Evolutionary conservation across 1,139 yeast genomes (phyloP).

Genomic region (Arxiozyma bovina): DNA sequence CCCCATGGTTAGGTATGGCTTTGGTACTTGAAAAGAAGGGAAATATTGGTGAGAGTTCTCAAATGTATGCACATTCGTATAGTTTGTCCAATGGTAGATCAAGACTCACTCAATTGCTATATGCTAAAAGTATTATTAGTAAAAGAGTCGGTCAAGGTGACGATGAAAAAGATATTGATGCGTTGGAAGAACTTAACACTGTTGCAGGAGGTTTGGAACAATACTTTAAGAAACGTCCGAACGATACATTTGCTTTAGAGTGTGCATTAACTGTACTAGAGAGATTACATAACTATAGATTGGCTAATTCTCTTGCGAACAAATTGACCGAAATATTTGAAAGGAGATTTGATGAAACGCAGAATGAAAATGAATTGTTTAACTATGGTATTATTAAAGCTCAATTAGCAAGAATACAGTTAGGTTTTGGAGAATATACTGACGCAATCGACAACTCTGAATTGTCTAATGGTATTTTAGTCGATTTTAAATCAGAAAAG

Average conservation of each 20-base stretch:
- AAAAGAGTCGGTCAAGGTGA: slow-evolving; percentile 36
- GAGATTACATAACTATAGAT: slow-evolving; percentile 53
- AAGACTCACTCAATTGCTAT: slow-evolving; percentile 63
- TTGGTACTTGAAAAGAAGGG: slow-evolving; percentile 55
- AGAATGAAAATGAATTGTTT: slow-evolving; percentile 39
- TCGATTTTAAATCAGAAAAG: slow-evolving; percentile 31
- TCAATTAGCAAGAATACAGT: slow-evolving; percentile 58
- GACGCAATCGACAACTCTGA: slow-evolving; percentile 56
- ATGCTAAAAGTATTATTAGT: slow-evolving; percentile 48
- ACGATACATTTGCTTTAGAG: slow-evolving; percentile 53
- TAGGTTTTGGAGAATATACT: slow-evolving; percentile 51
- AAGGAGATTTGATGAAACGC: slow-evolving; percentile 47
- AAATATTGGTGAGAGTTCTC: slow-evolving; percentile 41
- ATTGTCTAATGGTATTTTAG: slow-evolving; percentile 45
- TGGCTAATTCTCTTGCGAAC: slow-evolving; percentile 43
- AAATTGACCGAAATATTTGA: slow-evolving; percentile 47
- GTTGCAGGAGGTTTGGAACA: slow-evolving; percentile 68
- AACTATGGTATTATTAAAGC: slow-evolving; percentile 54
- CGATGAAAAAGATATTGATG: slow-evolving; percentile 46
- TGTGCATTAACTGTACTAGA: slow-evolving; percentile 57
- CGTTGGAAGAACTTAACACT: slow-evolving; percentile 56
- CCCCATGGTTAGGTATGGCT: slow-evolving; percentile 89
- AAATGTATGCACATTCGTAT: slow-evolving; percentile 67
- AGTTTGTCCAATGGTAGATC: slow-evolving; percentile 65
- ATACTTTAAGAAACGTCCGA: slow-evolving; percentile 59